Percentiles rank a stretch among this genome's conserved stretches.
These are phyloP conservation scores for Polytrichum formosum DNA, from an alignment of 225 moss, liverwort and hornwort genomes.

Conservation along the genomic window DNA sequence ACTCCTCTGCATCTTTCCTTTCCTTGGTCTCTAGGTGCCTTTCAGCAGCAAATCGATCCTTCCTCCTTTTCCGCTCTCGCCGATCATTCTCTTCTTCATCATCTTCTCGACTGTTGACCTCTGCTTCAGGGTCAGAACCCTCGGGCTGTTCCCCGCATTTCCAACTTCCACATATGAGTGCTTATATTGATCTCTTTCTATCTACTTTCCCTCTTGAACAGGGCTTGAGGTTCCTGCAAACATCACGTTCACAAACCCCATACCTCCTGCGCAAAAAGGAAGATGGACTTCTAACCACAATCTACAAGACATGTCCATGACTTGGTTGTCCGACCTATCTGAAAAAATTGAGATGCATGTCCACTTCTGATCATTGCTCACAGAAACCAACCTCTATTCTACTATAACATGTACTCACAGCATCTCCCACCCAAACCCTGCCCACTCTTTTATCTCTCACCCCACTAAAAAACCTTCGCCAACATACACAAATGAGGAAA, in stretches of 20 bases:
- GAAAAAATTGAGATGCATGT: constrained; percentile 4
- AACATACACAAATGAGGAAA: constrained; percentile 2
- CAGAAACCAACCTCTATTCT: not conserved
- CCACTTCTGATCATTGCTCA: constrained; percentile 18
- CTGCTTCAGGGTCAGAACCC: constrained; percentile 99
- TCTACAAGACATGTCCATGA: constrained; percentile 1
- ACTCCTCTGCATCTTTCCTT: constrained; percentile 45
- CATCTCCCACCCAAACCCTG: not conserved
- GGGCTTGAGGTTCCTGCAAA: constrained; percentile 79
- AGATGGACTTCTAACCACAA: constrained; percentile 12
- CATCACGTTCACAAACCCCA: constrained; percentile 56
- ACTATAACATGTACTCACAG: not conserved
- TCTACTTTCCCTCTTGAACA: constrained; percentile 71
- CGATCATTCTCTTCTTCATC: constrained; percentile 70
- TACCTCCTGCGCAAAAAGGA: constrained; percentile 26
- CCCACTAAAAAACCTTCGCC: not conserved
- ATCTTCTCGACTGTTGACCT: constrained; percentile 71
- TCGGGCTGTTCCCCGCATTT: constrained; percentile 99
- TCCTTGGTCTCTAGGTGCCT: constrained; percentile 58
- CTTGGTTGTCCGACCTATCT: no score
- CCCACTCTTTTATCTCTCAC: not conserved
- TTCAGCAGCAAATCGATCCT: constrained; percentile 77
- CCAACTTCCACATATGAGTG: constrained; percentile 99
- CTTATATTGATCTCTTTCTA: constrained; percentile 52
- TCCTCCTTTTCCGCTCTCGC: constrained; percentile 81